Conservation (phyloP, 352 stramenopile species). For the Thraustochytrium sp. region DNA sequence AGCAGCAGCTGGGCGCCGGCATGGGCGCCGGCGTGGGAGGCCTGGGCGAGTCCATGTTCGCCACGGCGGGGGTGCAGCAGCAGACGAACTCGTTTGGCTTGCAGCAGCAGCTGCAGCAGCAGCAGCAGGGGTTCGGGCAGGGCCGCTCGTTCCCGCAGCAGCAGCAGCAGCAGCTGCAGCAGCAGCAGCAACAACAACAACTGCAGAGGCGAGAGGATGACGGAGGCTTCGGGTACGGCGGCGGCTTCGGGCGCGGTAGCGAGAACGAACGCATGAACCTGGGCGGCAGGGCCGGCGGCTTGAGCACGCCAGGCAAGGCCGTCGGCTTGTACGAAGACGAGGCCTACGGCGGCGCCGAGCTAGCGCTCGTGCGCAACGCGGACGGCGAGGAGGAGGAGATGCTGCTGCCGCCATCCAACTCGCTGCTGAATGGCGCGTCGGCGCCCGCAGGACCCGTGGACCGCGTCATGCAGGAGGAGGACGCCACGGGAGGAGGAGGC, state of each 20-base stretch:
- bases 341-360: background rate
- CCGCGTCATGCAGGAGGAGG: background rate
- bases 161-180: background rate
- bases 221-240: background rate
- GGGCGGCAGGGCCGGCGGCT: background rate
- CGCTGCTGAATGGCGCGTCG: background rate
- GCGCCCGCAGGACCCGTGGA: background rate
- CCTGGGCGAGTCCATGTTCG: background rate
- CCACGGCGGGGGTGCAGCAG: background rate
- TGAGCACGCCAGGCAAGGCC: background rate
- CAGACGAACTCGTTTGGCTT: background rate
- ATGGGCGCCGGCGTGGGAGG: background rate
- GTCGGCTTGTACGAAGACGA: background rate
- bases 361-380: background rate
- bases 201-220: background rate
- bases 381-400: slow-evolving; percentile 35
- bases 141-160: background rate
- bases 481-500: background rate
- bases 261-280: background rate
- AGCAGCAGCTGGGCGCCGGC: background rate
- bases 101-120: background rate
- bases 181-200: background rate
- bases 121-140: background rate
- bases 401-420: slow-evolving; percentile 25
- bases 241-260: background rate